Evolutionary conservation across 257 asterid genomes (phyloP).

Genomic region (Solanum stenotomum): DNA sequence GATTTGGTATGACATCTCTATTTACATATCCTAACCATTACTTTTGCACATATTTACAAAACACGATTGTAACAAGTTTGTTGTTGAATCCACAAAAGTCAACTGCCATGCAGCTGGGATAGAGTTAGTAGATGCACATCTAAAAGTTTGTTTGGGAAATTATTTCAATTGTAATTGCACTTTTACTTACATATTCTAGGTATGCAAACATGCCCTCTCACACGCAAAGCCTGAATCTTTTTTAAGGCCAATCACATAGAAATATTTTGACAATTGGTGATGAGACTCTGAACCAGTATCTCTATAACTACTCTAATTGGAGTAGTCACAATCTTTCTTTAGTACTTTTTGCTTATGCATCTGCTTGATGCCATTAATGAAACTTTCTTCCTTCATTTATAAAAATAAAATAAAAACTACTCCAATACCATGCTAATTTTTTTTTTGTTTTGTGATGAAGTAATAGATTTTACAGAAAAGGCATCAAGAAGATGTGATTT

Average conservation of each 20-base stretch:
- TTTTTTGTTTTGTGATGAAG: not conserved
- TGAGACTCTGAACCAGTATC: not conserved
- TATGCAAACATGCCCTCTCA: not conserved
- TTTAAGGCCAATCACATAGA: not conserved
- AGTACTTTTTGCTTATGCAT: not conserved
- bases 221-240: not conserved
- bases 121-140: not conserved
- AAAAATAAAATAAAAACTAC: not conserved
- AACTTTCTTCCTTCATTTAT: not conserved
- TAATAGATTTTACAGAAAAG: not conserved
- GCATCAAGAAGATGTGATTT: not conserved
- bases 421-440: not conserved
- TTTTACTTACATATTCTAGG: not conserved
- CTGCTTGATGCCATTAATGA: not conserved
- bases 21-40: not conserved
- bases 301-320: not conserved
- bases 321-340: not conserved
- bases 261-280: not conserved
- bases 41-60: not conserved
- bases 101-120: not conserved
- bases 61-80: not conserved
- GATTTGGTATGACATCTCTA: not conserved
- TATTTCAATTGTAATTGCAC: not conserved
- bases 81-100: not conserved
- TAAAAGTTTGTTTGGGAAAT: not conserved